Conservation (phyloP, 2,329 filamentous ascomycete genomes). For the Phialemonium atrogriseum region DNA sequence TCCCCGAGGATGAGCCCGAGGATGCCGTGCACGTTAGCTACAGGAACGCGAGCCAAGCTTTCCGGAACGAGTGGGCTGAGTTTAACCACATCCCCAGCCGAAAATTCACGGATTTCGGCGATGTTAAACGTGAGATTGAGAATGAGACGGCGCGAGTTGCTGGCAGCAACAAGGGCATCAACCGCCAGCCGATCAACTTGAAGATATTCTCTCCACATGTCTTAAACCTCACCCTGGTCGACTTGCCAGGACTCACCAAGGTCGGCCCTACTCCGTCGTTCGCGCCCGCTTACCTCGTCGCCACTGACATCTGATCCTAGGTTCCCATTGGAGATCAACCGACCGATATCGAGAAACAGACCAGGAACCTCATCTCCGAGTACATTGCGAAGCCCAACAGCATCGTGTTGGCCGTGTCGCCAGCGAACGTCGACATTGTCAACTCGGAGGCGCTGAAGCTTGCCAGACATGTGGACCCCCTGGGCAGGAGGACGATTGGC, state of each 20-base stretch:
- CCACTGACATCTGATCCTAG: slow-evolving; percentile 27
- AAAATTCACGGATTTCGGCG: slow-evolving; percentile 88
- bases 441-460: slow-evolving; percentile 97
- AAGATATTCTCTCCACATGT: slow-evolving; percentile 98
- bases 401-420: slow-evolving; percentile 92
- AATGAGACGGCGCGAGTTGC: slow-evolving; percentile 61
- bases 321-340: slow-evolving; percentile 97
- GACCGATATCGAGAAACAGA: slow-evolving; percentile 97
- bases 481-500: slow-evolving; percentile 90
- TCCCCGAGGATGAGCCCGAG: slow-evolving; percentile 66
- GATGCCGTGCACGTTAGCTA: slow-evolving; percentile 64
- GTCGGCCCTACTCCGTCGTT: slow-evolving; percentile 31
- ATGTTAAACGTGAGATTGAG: slow-evolving; percentile 95
- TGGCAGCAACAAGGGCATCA: slow-evolving; percentile 97
- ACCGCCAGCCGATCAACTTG: slow-evolving; percentile 92
- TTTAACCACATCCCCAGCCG: slow-evolving; percentile 92
- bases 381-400: slow-evolving; percentile 99
- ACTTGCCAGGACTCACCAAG: slow-evolving; percentile 93
- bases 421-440: slow-evolving; percentile 95
- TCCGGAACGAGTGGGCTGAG: slow-evolving; percentile 75
- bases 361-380: slow-evolving; percentile 89
- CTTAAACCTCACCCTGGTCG: slow-evolving; percentile 89
- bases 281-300: slow-evolving; percentile 3
- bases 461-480: slow-evolving; percentile 90
- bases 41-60: slow-evolving; percentile 63